Conservation (phyloP, 805 yeast genomes). For the Lipomyces lipofer region DNA sequence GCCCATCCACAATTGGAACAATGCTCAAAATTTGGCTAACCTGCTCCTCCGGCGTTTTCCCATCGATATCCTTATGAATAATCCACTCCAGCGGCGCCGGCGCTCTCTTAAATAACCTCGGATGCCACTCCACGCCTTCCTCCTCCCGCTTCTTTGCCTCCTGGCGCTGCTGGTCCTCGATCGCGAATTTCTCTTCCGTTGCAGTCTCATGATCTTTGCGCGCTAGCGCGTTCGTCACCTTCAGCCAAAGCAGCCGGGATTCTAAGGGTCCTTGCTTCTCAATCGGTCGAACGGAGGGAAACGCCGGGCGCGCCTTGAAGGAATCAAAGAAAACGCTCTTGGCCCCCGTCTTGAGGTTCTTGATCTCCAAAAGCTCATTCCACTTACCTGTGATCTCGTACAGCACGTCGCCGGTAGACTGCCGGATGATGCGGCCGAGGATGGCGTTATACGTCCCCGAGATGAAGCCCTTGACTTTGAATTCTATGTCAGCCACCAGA, state of each 20-base stretch:
- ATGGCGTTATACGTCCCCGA: constrained; percentile 90
- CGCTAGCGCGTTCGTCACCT: constrained; percentile 80
- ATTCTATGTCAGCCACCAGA: constrained; percentile 78
- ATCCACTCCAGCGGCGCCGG: constrained; percentile 55
- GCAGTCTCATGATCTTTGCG: constrained; percentile 77
- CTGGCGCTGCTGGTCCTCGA: constrained; percentile 83
- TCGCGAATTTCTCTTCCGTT: constrained; percentile 81
- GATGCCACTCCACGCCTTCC: constrained; percentile 77
- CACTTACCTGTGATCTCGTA: constrained; percentile 85
- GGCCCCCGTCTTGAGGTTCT: constrained; percentile 51
- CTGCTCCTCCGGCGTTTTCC: constrained; percentile 54
- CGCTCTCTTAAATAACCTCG: constrained; percentile 65
- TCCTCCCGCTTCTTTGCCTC: constrained; percentile 72
- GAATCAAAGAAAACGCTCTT: constrained; percentile 63
- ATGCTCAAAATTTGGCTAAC: constrained; percentile 58
- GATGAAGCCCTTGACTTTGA: constrained; percentile 92
- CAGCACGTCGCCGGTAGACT: constrained; percentile 52
- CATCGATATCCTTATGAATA: constrained; percentile 63
- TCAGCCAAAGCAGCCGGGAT: constrained; percentile 78
- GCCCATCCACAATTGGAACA: constrained; percentile 85
- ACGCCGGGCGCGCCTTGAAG: constrained; percentile 49
- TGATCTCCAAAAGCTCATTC: constrained; percentile 81
- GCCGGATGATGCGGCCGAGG: constrained; percentile 65
- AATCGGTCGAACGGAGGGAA: constrained; percentile 75
- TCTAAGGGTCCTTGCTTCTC: constrained; percentile 79